phyloP scores from a whole-genome alignment of 257 asterid species.

The Solanum sejunctum region DNA sequence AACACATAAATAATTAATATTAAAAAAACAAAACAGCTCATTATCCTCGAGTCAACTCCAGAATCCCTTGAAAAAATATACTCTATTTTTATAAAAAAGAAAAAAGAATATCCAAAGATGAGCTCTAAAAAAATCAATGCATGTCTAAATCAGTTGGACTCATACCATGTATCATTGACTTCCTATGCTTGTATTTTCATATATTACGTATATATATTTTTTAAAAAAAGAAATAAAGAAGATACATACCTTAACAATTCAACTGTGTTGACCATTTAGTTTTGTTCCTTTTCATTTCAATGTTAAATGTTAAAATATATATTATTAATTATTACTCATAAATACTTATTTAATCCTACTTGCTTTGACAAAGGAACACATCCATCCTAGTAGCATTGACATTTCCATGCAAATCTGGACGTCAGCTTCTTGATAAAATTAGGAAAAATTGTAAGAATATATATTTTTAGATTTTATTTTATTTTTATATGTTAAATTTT shows the following conservation, averaged over 20 bases:
- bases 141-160: background rate
- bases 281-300: background rate
- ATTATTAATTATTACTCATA: background rate
- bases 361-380: background rate
- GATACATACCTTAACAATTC: background rate
- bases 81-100: background rate
- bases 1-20: background rate
- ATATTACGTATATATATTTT: background rate
- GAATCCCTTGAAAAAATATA: background rate
- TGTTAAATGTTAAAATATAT: background rate
- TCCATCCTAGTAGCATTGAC: background rate
- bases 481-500: no score
- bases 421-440: background rate
- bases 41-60: background rate
- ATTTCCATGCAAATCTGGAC: background rate
- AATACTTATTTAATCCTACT: background rate
- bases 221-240: background rate
- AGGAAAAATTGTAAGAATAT: background rate
- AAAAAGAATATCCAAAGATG: background rate
- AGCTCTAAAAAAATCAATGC: background rate
- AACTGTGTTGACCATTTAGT: background rate
- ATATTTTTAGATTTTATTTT: no score
- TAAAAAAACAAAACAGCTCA: background rate
- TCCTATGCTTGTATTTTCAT: background rate
- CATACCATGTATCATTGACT: background rate